phyloP scores from a whole-genome alignment of 345 rosid genomes.

The Populus euphratica region DNA sequence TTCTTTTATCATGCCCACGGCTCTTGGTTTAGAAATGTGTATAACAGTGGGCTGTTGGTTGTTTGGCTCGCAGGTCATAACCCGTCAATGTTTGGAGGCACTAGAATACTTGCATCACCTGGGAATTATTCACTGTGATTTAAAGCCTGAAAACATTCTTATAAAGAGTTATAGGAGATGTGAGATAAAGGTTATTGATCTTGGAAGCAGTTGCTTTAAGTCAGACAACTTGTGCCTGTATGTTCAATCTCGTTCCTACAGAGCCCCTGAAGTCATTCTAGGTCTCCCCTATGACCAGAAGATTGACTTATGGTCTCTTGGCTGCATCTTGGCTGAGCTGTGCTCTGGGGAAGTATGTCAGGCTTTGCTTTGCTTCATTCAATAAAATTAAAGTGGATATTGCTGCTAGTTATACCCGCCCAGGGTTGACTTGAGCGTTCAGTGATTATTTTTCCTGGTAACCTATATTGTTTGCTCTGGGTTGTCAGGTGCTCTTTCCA shows the following conservation, averaged over 20 bases:
- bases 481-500: slow-evolving; percentile 80
- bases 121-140: slow-evolving; percentile 95
- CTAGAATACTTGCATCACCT: slow-evolving; percentile 68
- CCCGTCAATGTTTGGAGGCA: slow-evolving; percentile 90
- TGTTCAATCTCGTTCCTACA: slow-evolving; percentile 90
- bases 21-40: neutral
- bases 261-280: slow-evolving; percentile 96
- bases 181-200: slow-evolving; percentile 86
- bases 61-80: slow-evolving; percentile 48
- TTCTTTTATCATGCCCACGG: neutral
- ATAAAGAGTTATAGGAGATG: slow-evolving; percentile 79
- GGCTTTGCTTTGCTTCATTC: neutral
- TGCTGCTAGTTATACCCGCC: neutral
- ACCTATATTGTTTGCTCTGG: slow-evolving; percentile 1
- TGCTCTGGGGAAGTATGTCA: slow-evolving; percentile 81
- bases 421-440: neutral
- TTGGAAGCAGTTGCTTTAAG: slow-evolving; percentile 94
- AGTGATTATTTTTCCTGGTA: neutral
- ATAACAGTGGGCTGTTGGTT: neutral
- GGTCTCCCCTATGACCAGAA: slow-evolving; percentile 87
- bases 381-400: neutral
- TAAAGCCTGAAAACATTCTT: slow-evolving; percentile 89
- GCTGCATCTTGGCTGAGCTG: slow-evolving; percentile 91
- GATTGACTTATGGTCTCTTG: slow-evolving; percentile 94
- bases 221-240: slow-evolving; percentile 77